Conservation (phyloP, 208 protist species). For the Chromosphaera perkinsii region DNA sequence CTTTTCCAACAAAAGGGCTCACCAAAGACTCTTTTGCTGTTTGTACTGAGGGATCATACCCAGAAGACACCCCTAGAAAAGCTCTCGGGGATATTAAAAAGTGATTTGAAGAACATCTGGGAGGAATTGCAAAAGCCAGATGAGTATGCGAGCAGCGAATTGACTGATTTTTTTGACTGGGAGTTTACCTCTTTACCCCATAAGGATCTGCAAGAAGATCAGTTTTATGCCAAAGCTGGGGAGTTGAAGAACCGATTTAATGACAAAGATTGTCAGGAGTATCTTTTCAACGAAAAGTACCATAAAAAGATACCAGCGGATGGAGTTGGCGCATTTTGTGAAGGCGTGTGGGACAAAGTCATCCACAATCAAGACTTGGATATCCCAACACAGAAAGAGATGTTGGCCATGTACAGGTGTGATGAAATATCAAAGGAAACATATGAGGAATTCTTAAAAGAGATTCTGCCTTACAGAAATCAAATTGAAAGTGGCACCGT, state of each 20-base stretch:
- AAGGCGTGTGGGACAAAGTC: constrained; percentile 26
- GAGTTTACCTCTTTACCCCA: constrained; percentile 60
- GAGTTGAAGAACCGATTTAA: constrained; percentile 34
- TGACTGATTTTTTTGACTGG: constrained; percentile 65
- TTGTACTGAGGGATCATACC: constrained; percentile 88
- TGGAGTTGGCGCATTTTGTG: constrained; percentile 60
- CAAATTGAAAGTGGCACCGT: background rate
- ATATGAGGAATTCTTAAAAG: background rate
- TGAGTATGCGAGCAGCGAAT: constrained; percentile 34
- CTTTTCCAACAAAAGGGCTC: constrained; percentile 27
- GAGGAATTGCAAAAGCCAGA: constrained; percentile 56
- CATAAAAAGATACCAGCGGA: constrained; percentile 47
- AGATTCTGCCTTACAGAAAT: constrained; percentile 6
- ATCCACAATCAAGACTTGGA: constrained; percentile 85
- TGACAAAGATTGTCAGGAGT: constrained; percentile 27
- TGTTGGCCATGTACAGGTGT: constrained; percentile 87
- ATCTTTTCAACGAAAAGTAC: constrained; percentile 50
- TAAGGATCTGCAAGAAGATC: constrained; percentile 32
- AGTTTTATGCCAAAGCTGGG: constrained; percentile 36
- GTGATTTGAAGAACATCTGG: constrained; percentile 88
- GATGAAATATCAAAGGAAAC: constrained; percentile 59
- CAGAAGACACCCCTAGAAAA: constrained; percentile 63
- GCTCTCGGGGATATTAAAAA: constrained; percentile 65
- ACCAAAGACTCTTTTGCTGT: constrained; percentile 83
- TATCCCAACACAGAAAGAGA: constrained; percentile 87